phyloP scores from a whole-genome alignment of 225 moss, liverwort and hornwort species.

The Polytrichum formosum region DNA sequence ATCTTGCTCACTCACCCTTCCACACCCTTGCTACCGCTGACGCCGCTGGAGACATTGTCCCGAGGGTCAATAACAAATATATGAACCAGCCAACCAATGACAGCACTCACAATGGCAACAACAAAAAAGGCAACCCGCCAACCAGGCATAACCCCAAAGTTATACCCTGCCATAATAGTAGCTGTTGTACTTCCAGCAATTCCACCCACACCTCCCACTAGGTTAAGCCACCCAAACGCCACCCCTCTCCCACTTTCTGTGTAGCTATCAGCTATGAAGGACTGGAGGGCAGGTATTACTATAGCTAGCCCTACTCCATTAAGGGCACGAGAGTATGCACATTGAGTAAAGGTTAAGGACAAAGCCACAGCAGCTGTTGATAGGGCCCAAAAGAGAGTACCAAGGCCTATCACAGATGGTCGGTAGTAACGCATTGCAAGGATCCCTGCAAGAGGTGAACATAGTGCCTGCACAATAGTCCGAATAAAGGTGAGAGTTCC shows the following conservation, averaged over 20 bases:
- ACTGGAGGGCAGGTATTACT: slow-evolving; percentile 92
- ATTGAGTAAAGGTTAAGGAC: slow-evolving; percentile 71
- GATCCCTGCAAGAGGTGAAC: slow-evolving; percentile 87
- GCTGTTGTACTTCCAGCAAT: slow-evolving; percentile 86
- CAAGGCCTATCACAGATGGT: slow-evolving; percentile 90
- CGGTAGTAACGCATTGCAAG: slow-evolving; percentile 90
- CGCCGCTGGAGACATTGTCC: slow-evolving; percentile 13
- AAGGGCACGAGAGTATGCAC: slow-evolving; percentile 74
- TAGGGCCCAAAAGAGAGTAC: slow-evolving; percentile 88
- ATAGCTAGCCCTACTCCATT: slow-evolving; percentile 94
- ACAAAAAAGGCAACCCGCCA: slow-evolving; percentile 84
- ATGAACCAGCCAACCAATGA: slow-evolving; percentile 94
- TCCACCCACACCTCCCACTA: slow-evolving; percentile 78
- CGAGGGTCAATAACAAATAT: slow-evolving; percentile 72
- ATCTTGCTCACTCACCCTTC: slow-evolving; percentile 45
- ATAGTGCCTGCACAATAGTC: slow-evolving; percentile 75
- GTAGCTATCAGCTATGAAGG: slow-evolving; percentile 93
- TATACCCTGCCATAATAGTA: slow-evolving; percentile 84
- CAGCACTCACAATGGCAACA: slow-evolving; percentile 64
- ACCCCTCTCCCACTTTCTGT: slow-evolving; percentile 79
- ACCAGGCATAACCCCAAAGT: slow-evolving; percentile 65
- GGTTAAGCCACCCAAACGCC: slow-evolving; percentile 92
- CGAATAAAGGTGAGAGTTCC: slow-evolving; percentile 92
- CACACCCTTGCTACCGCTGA: slow-evolving; percentile 21
- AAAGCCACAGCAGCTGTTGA: slow-evolving; percentile 83